phyloP scores from a whole-genome alignment of 768 basidiomycete species.

The Xerocomus potaroensis region DNA sequence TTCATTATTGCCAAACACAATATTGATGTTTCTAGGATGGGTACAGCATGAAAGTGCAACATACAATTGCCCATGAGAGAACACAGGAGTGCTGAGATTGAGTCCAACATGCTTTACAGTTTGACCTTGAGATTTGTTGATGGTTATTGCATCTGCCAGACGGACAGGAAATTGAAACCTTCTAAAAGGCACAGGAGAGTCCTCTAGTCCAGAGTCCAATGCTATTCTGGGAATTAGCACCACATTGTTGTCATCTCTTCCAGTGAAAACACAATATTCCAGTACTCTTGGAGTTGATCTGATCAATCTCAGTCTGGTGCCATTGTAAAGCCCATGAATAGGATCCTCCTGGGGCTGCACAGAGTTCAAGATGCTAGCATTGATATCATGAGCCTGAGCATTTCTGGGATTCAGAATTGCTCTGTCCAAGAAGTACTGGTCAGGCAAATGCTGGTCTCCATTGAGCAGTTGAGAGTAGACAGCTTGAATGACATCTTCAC shows the following conservation, averaged over 20 bases:
- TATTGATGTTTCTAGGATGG: neutral
- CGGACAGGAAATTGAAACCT: constrained; percentile 30
- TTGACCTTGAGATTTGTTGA: constrained; percentile 40
- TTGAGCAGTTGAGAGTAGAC: neutral
- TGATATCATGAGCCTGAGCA: neutral
- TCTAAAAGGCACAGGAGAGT: constrained; percentile 21
- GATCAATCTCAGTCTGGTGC: constrained; percentile 23
- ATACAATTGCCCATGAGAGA: constrained; percentile 37
- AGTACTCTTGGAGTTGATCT: constrained; percentile 22
- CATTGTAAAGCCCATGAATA: constrained; percentile 36
- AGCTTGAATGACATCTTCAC: neutral
- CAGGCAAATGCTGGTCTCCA: neutral
- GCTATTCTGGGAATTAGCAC: constrained; percentile 30
- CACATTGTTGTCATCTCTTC: constrained; percentile 6
- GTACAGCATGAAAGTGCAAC: constrained; percentile 28
- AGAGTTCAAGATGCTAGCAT: neutral
- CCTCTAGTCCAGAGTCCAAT: constrained; percentile 14
- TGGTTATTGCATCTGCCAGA: constrained; percentile 36
- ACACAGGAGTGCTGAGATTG: constrained; percentile 26
- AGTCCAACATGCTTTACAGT: constrained; percentile 30
- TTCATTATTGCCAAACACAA: neutral
- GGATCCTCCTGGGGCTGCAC: constrained; percentile 24
- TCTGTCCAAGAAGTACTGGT: neutral
- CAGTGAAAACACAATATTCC: constrained; percentile 20
- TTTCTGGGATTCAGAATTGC: neutral